Base-by-base conservation (phyloP, 345 rosid species). In the Citrus medica region DNA sequence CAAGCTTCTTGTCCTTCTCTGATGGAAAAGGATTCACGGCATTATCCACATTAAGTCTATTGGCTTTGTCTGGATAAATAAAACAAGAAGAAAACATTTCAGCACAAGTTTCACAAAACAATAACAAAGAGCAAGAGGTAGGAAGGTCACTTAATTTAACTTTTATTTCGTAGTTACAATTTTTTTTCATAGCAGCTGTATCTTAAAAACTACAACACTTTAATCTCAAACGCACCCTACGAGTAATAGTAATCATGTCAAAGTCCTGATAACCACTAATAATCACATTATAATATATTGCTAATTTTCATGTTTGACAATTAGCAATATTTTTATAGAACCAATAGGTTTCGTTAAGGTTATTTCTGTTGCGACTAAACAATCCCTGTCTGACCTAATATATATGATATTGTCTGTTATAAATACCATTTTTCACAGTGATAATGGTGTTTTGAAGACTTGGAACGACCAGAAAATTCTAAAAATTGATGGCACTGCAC, bases 1-100 rank as follows among this genome's bases (percentile, higher is more conserved):
- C 90, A 80, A 93, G 97, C 82, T 90, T 91, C 78, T 90, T 91
- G 83, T 92, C 95, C 77, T 95, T 87, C 7, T 92, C 96, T 9
- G 87, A 82, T 59, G 98, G 90, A 10, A 77, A 72, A 4, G 98
- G 98, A 85, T 91, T 89, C 65, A 83, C 85, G 0, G 96, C 92
- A 81, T 91, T 92, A 40, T 80, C 96, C 42, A 90, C 92, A 0
- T 87, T 81, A 46, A 92, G 92, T 80, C 88, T 89, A 68, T 89
- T 92, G 56, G 88, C 96, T 85, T 95, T 95, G 83, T 93, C 99
- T 93, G 83, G 25, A 66, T 25, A 79, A 60, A 79, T 27, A 71
- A 80, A 62, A 67, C 59, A 25, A 79, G 17, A 67, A 0, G 58
- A 73, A 7, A 33, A 63, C 38, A 9, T 79, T n/a, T 25, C 61